Evolutionary conservation across 805 yeast genomes (phyloP).

Genomic region (Cyberlindnera meyerae): DNA sequence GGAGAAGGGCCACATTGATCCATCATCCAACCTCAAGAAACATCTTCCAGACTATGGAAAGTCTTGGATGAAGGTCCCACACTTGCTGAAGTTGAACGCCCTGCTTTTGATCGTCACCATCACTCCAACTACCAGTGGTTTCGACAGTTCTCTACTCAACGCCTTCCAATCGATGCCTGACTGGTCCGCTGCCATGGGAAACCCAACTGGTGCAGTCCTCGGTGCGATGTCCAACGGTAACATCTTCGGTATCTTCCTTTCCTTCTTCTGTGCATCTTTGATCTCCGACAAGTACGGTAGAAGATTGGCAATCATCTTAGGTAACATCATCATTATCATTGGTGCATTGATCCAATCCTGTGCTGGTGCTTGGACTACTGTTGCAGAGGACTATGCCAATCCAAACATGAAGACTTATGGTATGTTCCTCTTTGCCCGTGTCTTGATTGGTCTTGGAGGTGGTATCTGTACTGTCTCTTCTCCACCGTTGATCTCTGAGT

Average conservation of each 20-base stretch:
- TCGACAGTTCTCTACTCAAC: conserved; percentile 46
- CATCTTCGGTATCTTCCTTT: conserved; percentile 35
- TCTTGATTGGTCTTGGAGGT: conserved; percentile 45
- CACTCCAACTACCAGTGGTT: conserved; percentile 45
- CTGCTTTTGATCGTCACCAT: conserved; percentile 38
- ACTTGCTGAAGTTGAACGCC: conserved; percentile 34
- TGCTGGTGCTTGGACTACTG: conserved; percentile 22
- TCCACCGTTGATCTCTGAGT: conserved; percentile 47
- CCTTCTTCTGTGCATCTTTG: conserved; percentile 27
- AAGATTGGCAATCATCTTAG: conserved; percentile 27
- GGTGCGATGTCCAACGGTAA: conserved; percentile 41
- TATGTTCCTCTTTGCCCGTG: conserved; percentile 29
- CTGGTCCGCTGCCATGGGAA: conserved; percentile 38
- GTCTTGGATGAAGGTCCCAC: conserved; percentile 33
- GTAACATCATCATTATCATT: conserved; percentile 22
- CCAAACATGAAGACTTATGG: conserved; percentile 19
- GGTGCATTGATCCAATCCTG: conserved; percentile 27
- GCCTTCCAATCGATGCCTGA: conserved; percentile 41
- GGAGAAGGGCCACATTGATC: conserved; percentile 5
- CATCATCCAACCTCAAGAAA: conserved; percentile 15
- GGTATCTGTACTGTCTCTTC: conserved; percentile 40
- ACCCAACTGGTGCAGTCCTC: conserved; percentile 35
- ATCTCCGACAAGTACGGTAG: conserved; percentile 38
- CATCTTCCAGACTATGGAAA: conserved; percentile 25
- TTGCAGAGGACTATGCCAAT: conserved; percentile 3